Evolutionary conservation across 2,329 filamentous ascomycete genomes (phyloP).

Genomic region (Fusarium torreyae): DNA sequence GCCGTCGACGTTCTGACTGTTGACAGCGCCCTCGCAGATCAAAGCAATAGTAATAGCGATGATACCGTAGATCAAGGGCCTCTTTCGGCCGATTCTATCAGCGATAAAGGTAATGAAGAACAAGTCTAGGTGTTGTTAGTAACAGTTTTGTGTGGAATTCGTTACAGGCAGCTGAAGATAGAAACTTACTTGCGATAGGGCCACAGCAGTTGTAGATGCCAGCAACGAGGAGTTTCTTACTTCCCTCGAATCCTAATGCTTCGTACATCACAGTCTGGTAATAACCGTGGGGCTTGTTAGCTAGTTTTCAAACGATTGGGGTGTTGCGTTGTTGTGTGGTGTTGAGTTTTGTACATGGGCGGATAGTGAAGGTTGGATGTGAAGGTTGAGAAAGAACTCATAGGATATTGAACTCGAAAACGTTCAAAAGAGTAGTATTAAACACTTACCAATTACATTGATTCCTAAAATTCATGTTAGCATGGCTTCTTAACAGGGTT

Average conservation of each 20-base stretch:
- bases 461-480: constrained; percentile 53
- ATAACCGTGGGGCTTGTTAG: constrained; percentile 45
- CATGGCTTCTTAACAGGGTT: neutral
- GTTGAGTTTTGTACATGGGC: neutral
- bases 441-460: constrained; percentile 63
- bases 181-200: constrained; percentile 60
- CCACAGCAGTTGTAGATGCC: constrained; percentile 74
- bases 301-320: no score
- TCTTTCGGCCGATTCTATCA: constrained; percentile 73
- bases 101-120: constrained; percentile 72
- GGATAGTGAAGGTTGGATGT: neutral
- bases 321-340: neutral
- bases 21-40: constrained; percentile 70
- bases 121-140: constrained; percentile 55
- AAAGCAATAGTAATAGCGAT: constrained; percentile 70
- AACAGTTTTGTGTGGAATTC: no score
- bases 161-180: no score
- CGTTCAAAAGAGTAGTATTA: neutral
- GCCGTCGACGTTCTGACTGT: constrained; percentile 62
- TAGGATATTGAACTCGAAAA: neutral
- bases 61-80: constrained; percentile 76
- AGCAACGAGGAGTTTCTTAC: constrained; percentile 67
- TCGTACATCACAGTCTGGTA: constrained; percentile 70
- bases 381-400: neutral
- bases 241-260: constrained; percentile 64